Base-by-base conservation (phyloP, 2,329 filamentous ascomycete genomes). In the Exophiala lecanii-corni region DNA sequence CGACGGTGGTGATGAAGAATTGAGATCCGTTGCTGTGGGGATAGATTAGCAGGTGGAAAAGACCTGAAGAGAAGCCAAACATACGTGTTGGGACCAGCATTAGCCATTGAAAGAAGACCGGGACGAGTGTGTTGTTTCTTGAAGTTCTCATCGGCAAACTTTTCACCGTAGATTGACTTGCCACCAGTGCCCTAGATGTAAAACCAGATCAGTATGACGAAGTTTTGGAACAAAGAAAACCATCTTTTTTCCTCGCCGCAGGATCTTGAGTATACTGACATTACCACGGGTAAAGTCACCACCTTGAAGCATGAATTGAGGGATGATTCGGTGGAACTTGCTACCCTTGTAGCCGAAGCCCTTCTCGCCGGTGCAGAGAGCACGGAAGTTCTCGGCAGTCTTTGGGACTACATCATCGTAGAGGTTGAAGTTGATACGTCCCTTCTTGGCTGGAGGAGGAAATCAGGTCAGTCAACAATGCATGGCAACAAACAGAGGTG, bases 401-500 rank as follows among this genome's bases (percentile, higher is more conserved):
- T 85, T 92, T 68, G 91, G 91, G 65, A 94, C 88, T 50, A 81
- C 76, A 56, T 88, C 78, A 66, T 91, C 78, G 77, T 75, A 95
- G 66, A 97, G 86, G 61, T 82, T 81, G 76, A 96, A 94, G 75
- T 79, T 84, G 76, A 97, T 86, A 65, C 85, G 84, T 62, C 84
- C 88, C 39, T 59, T 60, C 72, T 92, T 84, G 50, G 69, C 87
- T 88, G 57, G 36, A 43, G 38, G 19, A 31, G 42, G 55, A n/a
- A n/a, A n/a, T n/a, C n/a, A 41, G 15, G 16, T 37, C 18, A 64
- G n/a, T 59, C 57, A 57, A 63, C 60, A 26, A 26, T 12, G n/a
- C n/a, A n/a, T n/a, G n/a, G n/a, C n/a, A n/a, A 26, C 23, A 26
- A 12, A 26, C 23, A 26, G 12, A 26, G 26, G 37, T 20, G 25